A percentile compares a stretch with the other conserved stretches of the same genome.
Evolutionary conservation across 768 basidiomycete species (phyloP).

Genomic region (Collybiopsis confluens): DNA sequence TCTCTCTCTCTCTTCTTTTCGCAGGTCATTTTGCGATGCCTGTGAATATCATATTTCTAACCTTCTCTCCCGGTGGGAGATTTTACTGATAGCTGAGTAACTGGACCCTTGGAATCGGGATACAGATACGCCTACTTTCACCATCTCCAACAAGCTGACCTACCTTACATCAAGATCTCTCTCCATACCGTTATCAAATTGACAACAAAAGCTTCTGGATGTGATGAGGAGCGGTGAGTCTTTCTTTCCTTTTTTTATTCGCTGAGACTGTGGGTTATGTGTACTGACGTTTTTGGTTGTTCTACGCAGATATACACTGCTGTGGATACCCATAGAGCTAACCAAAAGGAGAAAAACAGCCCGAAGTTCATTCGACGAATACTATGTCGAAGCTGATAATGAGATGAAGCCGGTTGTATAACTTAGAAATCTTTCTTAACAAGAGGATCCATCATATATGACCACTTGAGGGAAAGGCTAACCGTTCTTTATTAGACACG

Average conservation of each 20-base stretch:
- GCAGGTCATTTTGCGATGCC: slow-evolving; percentile 74
- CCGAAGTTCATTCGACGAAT: slow-evolving; percentile 30
- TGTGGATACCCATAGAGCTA: slow-evolving; percentile 87
- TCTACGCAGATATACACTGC: slow-evolving; percentile 74
- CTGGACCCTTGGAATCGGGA: slow-evolving; percentile 20
- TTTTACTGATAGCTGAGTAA: slow-evolving; percentile 2
- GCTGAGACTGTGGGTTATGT: not conserved
- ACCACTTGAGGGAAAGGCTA: too few species aligned
- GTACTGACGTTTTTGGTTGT: not conserved
- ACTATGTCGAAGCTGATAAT: slow-evolving; percentile 28
- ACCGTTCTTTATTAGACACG: too few species aligned
- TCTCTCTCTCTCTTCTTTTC: too few species aligned
- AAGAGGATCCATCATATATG: too few species aligned
- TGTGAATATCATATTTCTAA: slow-evolving; percentile 37
- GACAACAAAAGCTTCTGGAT: slow-evolving; percentile 97
- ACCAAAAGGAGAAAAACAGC: slow-evolving; percentile 36
- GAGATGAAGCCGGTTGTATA: slow-evolving; percentile 1
- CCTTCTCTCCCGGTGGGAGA: not conserved
- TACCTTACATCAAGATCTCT: slow-evolving; percentile 97
- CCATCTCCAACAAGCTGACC: slow-evolving; percentile 83
- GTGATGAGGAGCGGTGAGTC: slow-evolving; percentile 87
- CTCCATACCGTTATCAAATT: slow-evolving; percentile 97
- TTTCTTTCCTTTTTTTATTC: not conserved
- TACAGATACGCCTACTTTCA: slow-evolving; percentile 96
- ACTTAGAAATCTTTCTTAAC: not conserved